phyloP scores from a whole-genome alignment of 192 early-diverging fungal genomes.

The Podochytrium sp. region DNA sequence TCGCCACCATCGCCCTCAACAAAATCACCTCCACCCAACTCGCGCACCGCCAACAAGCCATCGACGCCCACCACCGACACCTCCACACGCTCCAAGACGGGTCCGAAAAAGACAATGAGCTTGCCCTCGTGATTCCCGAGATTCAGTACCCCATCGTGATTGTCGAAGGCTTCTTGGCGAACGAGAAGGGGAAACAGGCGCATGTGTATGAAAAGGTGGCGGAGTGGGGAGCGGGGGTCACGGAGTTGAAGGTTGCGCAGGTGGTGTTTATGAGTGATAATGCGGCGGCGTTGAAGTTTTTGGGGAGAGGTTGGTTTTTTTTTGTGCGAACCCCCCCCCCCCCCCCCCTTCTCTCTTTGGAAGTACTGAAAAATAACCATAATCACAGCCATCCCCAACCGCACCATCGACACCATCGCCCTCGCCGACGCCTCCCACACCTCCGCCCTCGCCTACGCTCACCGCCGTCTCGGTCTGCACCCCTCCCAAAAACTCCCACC shows the following conservation, averaged over 20 bases:
- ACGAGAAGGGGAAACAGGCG: conserved; percentile 64
- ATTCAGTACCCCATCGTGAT: conserved; percentile 83
- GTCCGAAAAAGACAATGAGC: background rate
- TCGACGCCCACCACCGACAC: background rate
- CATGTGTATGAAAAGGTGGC: conserved; percentile 74
- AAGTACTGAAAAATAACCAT: background rate
- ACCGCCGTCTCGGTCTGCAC: conserved; percentile 47
- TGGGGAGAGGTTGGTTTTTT: conserved; percentile 65
- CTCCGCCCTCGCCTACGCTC: conserved; percentile 63
- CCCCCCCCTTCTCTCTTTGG: background rate
- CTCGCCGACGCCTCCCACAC: conserved; percentile 75
- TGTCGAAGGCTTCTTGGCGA: conserved; percentile 83
- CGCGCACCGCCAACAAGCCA: conserved; percentile 26
- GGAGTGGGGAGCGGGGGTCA: conserved; percentile 78
- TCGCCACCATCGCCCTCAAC: conserved; percentile 72
- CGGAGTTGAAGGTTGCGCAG: conserved; percentile 86
- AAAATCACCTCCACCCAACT: conserved; percentile 53
- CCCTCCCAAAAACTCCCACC: background rate
- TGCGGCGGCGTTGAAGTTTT: conserved; percentile 57
- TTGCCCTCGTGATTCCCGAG: conserved; percentile 30
- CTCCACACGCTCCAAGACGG: background rate
- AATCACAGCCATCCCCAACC: conserved; percentile 64
- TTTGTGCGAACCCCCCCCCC: background rate
- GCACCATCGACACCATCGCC: conserved; percentile 67
- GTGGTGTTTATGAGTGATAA: conserved; percentile 87